These are phyloP conservation scores for Cyclanthera cordifolia DNA, from an alignment of 306 rosid species.

Conservation along the genomic window DNA sequence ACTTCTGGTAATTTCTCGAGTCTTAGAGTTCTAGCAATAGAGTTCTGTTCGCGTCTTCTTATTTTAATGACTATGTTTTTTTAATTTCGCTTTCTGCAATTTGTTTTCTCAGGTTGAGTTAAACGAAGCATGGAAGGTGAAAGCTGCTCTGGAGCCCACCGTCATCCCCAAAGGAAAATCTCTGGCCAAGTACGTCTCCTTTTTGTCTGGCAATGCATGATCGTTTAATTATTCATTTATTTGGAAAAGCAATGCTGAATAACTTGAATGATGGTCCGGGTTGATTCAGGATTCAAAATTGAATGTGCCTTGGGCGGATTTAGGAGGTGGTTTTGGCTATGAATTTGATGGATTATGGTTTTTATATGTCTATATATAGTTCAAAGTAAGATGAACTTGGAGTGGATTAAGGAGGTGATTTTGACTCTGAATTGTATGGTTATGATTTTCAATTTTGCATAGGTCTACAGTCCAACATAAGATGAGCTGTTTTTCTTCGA, in stretches of 20 bases:
- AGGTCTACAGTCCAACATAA: neutral
- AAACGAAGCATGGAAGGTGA: slow-evolving; percentile 69
- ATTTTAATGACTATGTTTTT: neutral
- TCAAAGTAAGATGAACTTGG: neutral
- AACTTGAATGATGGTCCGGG: neutral
- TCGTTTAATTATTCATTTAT: neutral
- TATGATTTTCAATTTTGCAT: neutral
- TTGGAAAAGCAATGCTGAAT: neutral
- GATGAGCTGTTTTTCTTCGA: neutral
- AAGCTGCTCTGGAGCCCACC: slow-evolving; percentile 44
- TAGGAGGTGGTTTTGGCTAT: neutral
- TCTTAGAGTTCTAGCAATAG: neutral
- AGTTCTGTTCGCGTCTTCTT: neutral
- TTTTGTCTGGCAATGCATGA: neutral
- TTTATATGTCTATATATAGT: neutral
- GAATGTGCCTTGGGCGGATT: neutral
- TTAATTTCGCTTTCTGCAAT: neutral
- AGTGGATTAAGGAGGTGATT: neutral
- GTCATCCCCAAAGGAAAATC: slow-evolving; percentile 62
- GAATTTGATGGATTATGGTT: neutral
- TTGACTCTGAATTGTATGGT: neutral
- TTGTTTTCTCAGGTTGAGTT: slow-evolving; percentile 44
- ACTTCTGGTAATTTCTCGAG: slow-evolving; percentile 41
- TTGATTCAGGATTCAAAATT: neutral
- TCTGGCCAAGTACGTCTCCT: slow-evolving; percentile 53